These are phyloP conservation scores for Myxozyma kluyveri DNA, from an alignment of 805 yeast genomes.

Conservation along the genomic window DNA sequence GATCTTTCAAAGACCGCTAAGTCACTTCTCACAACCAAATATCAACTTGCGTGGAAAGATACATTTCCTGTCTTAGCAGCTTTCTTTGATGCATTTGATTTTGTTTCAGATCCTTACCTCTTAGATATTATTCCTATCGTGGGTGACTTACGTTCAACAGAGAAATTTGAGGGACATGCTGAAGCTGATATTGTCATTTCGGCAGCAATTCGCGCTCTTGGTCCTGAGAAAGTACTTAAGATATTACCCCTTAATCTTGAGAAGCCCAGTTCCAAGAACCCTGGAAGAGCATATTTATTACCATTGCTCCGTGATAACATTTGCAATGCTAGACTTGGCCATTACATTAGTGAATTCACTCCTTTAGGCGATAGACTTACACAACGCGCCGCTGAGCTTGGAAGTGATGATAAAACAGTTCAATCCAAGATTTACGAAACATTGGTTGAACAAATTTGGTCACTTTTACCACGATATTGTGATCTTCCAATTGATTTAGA, in stretches of 20 bases:
- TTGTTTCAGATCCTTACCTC: slow-evolving; percentile 69
- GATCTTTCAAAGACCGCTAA: slow-evolving; percentile 38
- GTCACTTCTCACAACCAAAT: slow-evolving; percentile 47
- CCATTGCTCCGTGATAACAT: slow-evolving; percentile 88
- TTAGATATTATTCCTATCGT: slow-evolving; percentile 63
- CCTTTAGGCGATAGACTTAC: slow-evolving; percentile 51
- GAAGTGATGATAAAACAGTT: slow-evolving; percentile 50
- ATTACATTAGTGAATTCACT: slow-evolving; percentile 58
- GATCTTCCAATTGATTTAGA: slow-evolving; percentile 77
- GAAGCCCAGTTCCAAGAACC: slow-evolving; percentile 47
- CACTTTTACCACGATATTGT: slow-evolving; percentile 82
- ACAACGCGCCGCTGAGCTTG: slow-evolving; percentile 31
- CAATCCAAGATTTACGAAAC: slow-evolving; percentile 79
- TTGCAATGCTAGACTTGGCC: slow-evolving; percentile 63
- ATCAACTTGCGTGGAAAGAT: slow-evolving; percentile 71
- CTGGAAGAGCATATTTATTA: slow-evolving; percentile 95
- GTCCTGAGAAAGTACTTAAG: slow-evolving; percentile 78
- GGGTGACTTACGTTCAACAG: slow-evolving; percentile 84
- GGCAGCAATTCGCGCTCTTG: slow-evolving; percentile 73
- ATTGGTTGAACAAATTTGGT: slow-evolving; percentile 88
- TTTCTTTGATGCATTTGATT: slow-evolving; percentile 55
- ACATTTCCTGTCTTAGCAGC: slow-evolving; percentile 66
- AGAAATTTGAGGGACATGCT: slow-evolving; percentile 63
- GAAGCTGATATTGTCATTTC: slow-evolving; percentile 81
- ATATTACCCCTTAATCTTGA: slow-evolving; percentile 76